A percentile compares a stretch with the other conserved stretches of the same genome.
Evolutionary conservation across 2,329 filamentous ascomycete species (phyloP).

Genomic region (Aspergillus udagawae): DNA sequence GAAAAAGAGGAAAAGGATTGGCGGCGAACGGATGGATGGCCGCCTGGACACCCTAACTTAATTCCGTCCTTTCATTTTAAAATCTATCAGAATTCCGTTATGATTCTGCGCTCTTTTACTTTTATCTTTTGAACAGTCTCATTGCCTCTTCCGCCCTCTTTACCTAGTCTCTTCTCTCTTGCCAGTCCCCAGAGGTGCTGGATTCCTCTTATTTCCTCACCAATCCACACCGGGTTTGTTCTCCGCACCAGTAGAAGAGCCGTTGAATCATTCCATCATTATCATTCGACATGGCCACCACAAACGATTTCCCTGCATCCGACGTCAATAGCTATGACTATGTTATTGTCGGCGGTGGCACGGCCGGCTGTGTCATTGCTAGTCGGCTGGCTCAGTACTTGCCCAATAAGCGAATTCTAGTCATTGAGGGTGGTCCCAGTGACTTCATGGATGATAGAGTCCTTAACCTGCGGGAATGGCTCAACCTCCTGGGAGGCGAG

Average conservation of each 20-base stretch:
- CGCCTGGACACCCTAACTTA: neutral
- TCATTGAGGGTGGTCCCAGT: conserved; percentile 85
- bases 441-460: conserved; percentile 87
- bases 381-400: conserved; percentile 77
- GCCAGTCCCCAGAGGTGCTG: neutral
- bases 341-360: conserved; percentile 79
- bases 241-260: neutral
- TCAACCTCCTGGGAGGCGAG: conserved; percentile 77
- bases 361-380: conserved; percentile 80
- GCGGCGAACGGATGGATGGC: neutral
- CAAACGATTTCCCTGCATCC: conserved; percentile 60
- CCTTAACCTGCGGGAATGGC: conserved; percentile 81
- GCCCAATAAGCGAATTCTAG: conserved; percentile 72
- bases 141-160: conserved; percentile 2
- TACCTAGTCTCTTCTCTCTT: conserved; percentile 3
- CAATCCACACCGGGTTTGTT: neutral
- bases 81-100: neutral
- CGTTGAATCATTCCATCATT: neutral
- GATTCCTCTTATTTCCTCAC: conserved; percentile 4
- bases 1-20: neutral
- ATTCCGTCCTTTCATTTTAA: neutral
- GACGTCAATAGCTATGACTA: conserved; percentile 73
- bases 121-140: conserved; percentile 4
- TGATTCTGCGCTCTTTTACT: neutral
- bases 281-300: conserved; percentile 55